Conservation (phyloP, 257 asterid species). For the Solanum pennellii region DNA sequence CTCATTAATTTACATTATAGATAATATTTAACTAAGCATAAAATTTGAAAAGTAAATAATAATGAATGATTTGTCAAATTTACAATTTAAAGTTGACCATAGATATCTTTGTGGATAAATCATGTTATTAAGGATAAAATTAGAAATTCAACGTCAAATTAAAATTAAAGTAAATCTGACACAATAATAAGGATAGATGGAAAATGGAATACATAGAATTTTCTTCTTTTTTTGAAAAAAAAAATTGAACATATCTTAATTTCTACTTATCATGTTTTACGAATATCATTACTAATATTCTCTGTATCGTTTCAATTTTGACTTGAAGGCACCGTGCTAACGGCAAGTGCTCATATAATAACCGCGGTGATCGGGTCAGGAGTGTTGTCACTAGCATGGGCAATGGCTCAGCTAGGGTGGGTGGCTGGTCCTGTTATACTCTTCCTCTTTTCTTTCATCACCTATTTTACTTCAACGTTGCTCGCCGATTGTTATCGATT, state of each 20-base stretch:
- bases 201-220: not conserved
- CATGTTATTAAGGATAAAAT: not conserved
- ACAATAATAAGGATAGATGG: not conserved
- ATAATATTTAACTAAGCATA: accelerated
- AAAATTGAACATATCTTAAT: not conserved
- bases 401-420: constrained; percentile 21
- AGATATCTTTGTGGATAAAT: not conserved
- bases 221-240: not conserved
- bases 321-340: not conserved
- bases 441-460: constrained; percentile 5
- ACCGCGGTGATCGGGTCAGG: constrained; percentile 19
- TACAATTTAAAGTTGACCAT: not conserved
- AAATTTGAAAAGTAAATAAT: not conserved
- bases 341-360: constrained; percentile 12
- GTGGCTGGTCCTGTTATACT: constrained; percentile 12
- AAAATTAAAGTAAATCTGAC: not conserved
- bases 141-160: not conserved
- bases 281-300: not conserved
- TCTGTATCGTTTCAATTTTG: not conserved
- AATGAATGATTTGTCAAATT: not conserved
- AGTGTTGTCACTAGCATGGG: constrained; percentile 13
- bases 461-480: constrained; percentile 6
- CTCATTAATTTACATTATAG: not conserved
- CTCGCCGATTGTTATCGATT: constrained; percentile 12
- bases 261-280: not conserved